Percentiles rank a stretch among this genome's conserved stretches.
These are phyloP conservation scores for Saitoella complicata DNA, from an alignment of 805 yeast genomes.

Conservation along the genomic window DNA sequence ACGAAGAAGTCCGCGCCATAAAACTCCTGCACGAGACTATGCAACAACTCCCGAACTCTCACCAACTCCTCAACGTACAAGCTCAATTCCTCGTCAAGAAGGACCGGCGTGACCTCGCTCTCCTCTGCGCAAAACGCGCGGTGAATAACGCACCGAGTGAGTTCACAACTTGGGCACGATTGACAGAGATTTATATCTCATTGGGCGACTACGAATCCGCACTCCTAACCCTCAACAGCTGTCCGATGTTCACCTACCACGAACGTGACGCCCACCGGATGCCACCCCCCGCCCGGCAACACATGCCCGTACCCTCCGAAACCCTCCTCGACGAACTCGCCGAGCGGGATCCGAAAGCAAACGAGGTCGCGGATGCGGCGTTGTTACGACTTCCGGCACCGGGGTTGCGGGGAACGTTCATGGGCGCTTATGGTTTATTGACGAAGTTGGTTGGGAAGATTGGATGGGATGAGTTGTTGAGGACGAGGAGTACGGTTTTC, in stretches of 20 bases:
- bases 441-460: slow-evolving; percentile 47
- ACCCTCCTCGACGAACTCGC: slow-evolving; percentile 31
- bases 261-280: slow-evolving; percentile 31
- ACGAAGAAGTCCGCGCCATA: slow-evolving; percentile 35
- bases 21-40: slow-evolving; percentile 27
- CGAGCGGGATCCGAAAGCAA: slow-evolving; percentile 13
- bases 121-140: slow-evolving; percentile 40
- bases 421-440: slow-evolving; percentile 50
- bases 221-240: slow-evolving; percentile 49
- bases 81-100: slow-evolving; percentile 45
- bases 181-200: slow-evolving; percentile 45
- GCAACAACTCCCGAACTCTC: slow-evolving; percentile 33
- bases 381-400: slow-evolving; percentile 37
- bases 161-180: slow-evolving; percentile 52
- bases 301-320: slow-evolving; percentile 36
- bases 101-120: slow-evolving; percentile 37
- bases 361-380: slow-evolving; percentile 25
- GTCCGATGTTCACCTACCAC: slow-evolving; percentile 46
- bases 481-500: slow-evolving; percentile 52
- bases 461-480: slow-evolving; percentile 73
- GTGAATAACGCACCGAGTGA: slow-evolving; percentile 60
- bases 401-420: slow-evolving; percentile 35
- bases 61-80: slow-evolving; percentile 44
- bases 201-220: slow-evolving; percentile 40
- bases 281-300: slow-evolving; percentile 28